Evolutionary conservation across 2,329 filamentous ascomycete species (phyloP).

Genomic region (Fusarium papillatum): DNA sequence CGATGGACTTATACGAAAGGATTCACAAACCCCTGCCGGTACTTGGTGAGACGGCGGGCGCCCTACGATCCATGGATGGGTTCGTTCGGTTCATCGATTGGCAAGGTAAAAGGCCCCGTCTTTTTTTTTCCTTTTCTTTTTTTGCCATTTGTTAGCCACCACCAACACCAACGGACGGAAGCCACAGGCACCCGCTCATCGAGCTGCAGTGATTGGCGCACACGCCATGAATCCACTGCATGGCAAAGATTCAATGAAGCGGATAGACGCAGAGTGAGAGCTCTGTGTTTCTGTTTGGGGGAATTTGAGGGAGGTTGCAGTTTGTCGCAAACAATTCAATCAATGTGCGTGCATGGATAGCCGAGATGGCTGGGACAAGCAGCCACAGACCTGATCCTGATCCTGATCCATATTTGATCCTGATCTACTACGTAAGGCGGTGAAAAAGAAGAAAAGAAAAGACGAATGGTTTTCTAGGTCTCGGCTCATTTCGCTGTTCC

Average conservation of each 20-base stretch:
- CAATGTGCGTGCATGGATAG: background rate
- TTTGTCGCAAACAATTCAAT: background rate
- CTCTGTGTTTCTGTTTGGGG: slow-evolving; percentile 3
- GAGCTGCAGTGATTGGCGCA: slow-evolving; percentile 3
- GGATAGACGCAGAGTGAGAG: slow-evolving; percentile 13
- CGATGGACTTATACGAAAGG: slow-evolving; percentile 3
- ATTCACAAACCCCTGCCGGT: slow-evolving; percentile 2
- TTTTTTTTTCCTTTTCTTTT: background rate
- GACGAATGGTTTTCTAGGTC: background rate
- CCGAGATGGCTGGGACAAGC: slow-evolving; percentile 9
- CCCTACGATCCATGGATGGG: background rate
- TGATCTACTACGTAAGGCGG: slow-evolving; percentile 23
- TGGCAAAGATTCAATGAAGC: slow-evolving; percentile 15
- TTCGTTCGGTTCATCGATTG: background rate
- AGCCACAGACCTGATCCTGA: background rate
- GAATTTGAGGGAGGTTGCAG: background rate
- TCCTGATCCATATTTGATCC: background rate
- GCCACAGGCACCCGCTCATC: slow-evolving; percentile 3
- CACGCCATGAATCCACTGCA: slow-evolving; percentile 13
- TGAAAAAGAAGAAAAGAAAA: slow-evolving; percentile 17
- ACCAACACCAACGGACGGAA: background rate
- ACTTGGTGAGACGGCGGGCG: slow-evolving; percentile 4
- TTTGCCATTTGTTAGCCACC: background rate
- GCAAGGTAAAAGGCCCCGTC: background rate
- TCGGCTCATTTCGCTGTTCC: slow-evolving; percentile 32